Base-by-base conservation (phyloP, 108 stramenopile genomes). In the Nannochloropsis salina region DNA sequence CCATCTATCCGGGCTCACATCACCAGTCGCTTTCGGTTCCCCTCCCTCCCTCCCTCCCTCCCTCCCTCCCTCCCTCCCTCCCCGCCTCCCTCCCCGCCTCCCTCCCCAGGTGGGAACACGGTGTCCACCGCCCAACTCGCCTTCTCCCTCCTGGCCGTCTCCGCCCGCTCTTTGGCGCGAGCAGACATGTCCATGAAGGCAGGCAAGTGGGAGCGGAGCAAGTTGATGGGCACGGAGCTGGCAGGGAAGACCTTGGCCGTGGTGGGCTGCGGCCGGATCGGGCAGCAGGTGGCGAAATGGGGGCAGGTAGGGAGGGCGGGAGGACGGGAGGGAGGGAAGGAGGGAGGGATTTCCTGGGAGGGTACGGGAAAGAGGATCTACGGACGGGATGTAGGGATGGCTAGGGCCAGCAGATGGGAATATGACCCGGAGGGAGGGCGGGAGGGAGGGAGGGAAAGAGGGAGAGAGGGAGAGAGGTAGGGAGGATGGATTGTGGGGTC, bases 91-190 rank as follows among this genome's bases (percentile, higher is more conserved):
- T 74, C 5, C 61, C n/a, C n/a, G 20, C 20, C 12, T 12, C 47
- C 47, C 61, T 74, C 61, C 61, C n/a, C n/a, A 74, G 91, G 91
- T 40, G 91, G 91, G 15, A 92, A 92, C 91, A 92, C 91, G 3
- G 91, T 92, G 11, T 91, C 90, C 6, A 92, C 91, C 9, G 91
- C 91, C 10, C 91, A 92, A 87, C 89, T 92, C 41, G 91, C 91
- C 9, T 44, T 92, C 44, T 88, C 89, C 18, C 86, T 92, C 3
- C 74, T 92, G 20, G 86, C 86, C 82, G 42, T 84, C 0, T 51
- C 89, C 5, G 91, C 91, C 9, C 87, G 91, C 44, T 43, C 47
- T 21, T 89, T 92, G 80, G 82, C 90, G 8, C 86, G 85, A 45
- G 91, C 91, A 10, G 90, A 92, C 86, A 89, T 89, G 82, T 90